These are phyloP conservation scores for Aureobasidium sp. DNA, from an alignment of 2,329 filamentous ascomycete genomes.

Conservation along the genomic window DNA sequence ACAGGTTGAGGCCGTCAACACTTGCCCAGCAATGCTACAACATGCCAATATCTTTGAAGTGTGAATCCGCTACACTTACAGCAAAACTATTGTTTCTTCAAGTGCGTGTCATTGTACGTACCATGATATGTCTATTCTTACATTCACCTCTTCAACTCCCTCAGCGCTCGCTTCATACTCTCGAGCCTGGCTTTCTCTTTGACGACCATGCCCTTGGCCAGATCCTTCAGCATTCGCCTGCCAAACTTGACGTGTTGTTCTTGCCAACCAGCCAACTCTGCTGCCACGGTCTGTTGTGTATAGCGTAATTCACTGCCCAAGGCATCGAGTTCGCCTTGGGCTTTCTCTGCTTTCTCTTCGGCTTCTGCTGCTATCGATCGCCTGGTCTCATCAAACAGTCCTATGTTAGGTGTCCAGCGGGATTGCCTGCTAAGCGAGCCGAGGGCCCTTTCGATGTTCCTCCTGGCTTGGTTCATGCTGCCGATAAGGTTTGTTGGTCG, in stretches of 20 bases:
- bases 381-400: slow-evolving; percentile 76
- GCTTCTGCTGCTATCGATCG: slow-evolving; percentile 76
- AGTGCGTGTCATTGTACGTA: slow-evolving; percentile 7
- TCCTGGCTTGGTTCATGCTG: slow-evolving; percentile 65
- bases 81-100: neutral
- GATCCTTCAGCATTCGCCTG: slow-evolving; percentile 63
- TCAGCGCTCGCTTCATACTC: slow-evolving; percentile 70
- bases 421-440: slow-evolving; percentile 67
- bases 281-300: slow-evolving; percentile 87
- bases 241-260: slow-evolving; percentile 77
- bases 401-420: slow-evolving; percentile 61
- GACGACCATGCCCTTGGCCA: slow-evolving; percentile 72
- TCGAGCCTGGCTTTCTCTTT: slow-evolving; percentile 72
- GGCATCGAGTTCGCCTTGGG: slow-evolving; percentile 61
- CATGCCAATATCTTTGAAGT: neutral
- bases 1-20: no score
- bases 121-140: neutral
- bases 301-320: slow-evolving; percentile 79
- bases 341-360: slow-evolving; percentile 67
- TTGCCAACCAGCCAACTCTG: slow-evolving; percentile 89
- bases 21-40: slow-evolving; percentile 14
- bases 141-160: slow-evolving; percentile 39
- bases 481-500: slow-evolving; percentile 72
- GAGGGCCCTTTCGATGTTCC: slow-evolving; percentile 70
- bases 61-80: slow-evolving; percentile 4